Conservation (phyloP, 2,329 filamentous ascomycete genomes). For the Alternaria arborescens region DNA sequence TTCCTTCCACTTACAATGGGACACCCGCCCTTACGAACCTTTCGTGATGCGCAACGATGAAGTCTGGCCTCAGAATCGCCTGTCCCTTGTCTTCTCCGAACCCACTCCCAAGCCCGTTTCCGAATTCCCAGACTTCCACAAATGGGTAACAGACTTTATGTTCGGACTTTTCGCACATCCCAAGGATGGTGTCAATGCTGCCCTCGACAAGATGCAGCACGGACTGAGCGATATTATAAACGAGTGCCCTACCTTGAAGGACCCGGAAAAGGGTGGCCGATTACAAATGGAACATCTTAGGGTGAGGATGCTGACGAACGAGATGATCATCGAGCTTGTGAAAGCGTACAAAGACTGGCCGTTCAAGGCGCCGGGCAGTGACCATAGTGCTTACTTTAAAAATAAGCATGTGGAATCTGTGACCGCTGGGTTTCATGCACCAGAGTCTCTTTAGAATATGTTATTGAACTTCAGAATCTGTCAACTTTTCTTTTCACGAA, state of each 20-base stretch:
- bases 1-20: constrained; percentile 61
- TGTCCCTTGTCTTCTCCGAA: constrained; percentile 72
- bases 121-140: constrained; percentile 22
- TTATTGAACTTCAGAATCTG: background rate
- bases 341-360: constrained; percentile 48
- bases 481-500: background rate
- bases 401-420: constrained; percentile 2
- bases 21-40: constrained; percentile 75
- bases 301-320: constrained; percentile 41
- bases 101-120: constrained; percentile 56
- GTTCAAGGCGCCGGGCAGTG: constrained; percentile 37
- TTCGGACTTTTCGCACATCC: constrained; percentile 24
- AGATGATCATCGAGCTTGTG: constrained; percentile 45
- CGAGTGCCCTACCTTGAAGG: constrained; percentile 35
- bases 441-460: background rate
- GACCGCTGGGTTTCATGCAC: background rate
- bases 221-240: constrained; percentile 40
- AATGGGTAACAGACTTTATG: constrained; percentile 44
- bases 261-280: constrained; percentile 45
- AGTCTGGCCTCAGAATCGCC: constrained; percentile 69
- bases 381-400: constrained; percentile 39
- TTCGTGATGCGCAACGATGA: constrained; percentile 67
- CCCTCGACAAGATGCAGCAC: constrained; percentile 41
- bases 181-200: constrained; percentile 18
- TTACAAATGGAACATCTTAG: constrained; percentile 42